Percentiles rank a stretch among this genome's conserved stretches.
These are phyloP conservation scores for Penicillium malachiteum DNA, from an alignment of 495 filamentous ascomycete genomes.

Conservation along the genomic window DNA sequence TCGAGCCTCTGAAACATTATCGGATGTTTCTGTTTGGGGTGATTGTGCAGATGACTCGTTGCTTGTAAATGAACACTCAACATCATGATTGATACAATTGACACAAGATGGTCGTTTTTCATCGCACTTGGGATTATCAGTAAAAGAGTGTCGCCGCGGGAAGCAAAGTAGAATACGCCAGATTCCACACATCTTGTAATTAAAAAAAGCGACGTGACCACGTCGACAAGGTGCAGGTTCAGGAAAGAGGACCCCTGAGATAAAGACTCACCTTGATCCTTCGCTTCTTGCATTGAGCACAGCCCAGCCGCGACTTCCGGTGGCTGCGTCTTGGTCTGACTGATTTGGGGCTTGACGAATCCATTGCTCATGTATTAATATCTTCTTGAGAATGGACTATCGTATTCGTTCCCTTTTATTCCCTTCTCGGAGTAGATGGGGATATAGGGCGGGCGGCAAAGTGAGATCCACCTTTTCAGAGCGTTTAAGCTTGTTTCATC, in stretches of 20 bases:
- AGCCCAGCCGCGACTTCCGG: conserved; percentile 35
- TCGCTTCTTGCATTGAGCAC: conserved; percentile 33
- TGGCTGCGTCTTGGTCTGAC: conserved; percentile 27
- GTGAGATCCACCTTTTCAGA: neutral
- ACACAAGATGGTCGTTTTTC: conserved; percentile 33
- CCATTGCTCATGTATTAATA: conserved; percentile 8
- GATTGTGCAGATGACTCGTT: conserved; percentile 1
- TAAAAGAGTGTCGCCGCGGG: no score
- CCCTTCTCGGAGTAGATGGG: neutral
- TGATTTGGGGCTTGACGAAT: neutral
- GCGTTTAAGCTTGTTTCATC: neutral
- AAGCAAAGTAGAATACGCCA: conserved; percentile 1
- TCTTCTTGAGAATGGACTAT: neutral
- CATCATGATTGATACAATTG: conserved; percentile 30
- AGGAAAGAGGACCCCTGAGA: neutral
- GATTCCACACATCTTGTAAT: conserved; percentile 1
- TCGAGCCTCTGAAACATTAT: neutral
- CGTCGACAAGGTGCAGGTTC: neutral
- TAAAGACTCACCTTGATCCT: conserved; percentile 33
- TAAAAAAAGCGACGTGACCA: neutral
- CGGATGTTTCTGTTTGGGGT: neutral
- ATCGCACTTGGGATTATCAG: conserved; percentile 33
- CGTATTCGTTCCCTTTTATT: conserved; percentile 18
- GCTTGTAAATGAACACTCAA: conserved; percentile 27
- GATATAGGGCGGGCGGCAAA: neutral